These are phyloP conservation scores for Thalia dealbata DNA, from an alignment of 176 grass and related monocot species.

Conservation along the genomic window DNA sequence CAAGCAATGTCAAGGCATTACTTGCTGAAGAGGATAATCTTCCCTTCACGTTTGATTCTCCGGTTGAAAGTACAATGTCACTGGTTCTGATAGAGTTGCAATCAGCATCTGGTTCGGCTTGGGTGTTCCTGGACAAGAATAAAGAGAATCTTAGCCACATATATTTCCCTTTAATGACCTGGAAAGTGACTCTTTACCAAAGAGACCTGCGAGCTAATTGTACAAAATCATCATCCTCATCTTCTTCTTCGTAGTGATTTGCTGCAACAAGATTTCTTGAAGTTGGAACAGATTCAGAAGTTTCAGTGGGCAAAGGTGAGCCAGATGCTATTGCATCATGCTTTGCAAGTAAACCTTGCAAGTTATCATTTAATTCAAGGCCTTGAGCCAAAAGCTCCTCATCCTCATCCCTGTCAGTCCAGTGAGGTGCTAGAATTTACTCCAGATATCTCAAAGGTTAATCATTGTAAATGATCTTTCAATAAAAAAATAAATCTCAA, in stretches of 20 bases:
- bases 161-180: conserved; percentile 1
- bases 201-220: conserved; percentile 61
- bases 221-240: conserved; percentile 66
- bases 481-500: background rate
- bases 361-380: conserved; percentile 73
- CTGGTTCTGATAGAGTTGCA: conserved; percentile 2
- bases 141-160: conserved; percentile 4
- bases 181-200: background rate
- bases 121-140: conserved; percentile 46
- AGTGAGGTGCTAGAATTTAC: conserved; percentile 4
- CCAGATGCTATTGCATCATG: conserved; percentile 65
- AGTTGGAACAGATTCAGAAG: conserved; percentile 8
- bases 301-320: conserved; percentile 33
- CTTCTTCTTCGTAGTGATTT: conserved; percentile 31
- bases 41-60: conserved; percentile 15
- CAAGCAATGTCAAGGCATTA: conserved; percentile 35
- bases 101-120: conserved; percentile 23
- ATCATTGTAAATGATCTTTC: background rate
- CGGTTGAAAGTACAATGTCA: conserved; percentile 4
- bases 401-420: conserved; percentile 49
- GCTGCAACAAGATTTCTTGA: conserved; percentile 4
- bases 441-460: background rate
- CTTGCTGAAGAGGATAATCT: conserved; percentile 25
- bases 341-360: conserved; percentile 60
- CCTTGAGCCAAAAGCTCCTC: conserved; percentile 55